Percentiles rank a stretch among this genome's conserved stretches.
phyloP scores from a whole-genome alignment of 1,284 basidiomycete genomes.

The Crocinoboletus sp. region DNA sequence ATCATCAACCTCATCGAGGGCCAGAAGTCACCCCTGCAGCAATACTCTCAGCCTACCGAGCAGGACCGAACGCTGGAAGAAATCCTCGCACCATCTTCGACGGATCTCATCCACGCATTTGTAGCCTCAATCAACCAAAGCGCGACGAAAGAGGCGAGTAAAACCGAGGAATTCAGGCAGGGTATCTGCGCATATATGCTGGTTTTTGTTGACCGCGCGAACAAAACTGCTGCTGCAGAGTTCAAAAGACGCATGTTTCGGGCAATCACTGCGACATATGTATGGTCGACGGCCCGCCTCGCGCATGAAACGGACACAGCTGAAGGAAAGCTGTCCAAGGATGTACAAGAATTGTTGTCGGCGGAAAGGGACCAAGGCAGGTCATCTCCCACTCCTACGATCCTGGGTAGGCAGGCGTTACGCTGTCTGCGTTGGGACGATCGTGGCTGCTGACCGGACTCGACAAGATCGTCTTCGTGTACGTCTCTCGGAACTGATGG shows the following conservation, averaged over 20 bases:
- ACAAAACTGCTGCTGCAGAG: slow-evolving; percentile 14
- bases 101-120: slow-evolving; percentile 20
- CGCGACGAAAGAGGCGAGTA: slow-evolving; percentile 18
- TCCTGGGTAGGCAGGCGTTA: slow-evolving; percentile 22
- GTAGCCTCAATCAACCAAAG: slow-evolving; percentile 16
- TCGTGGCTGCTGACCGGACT: slow-evolving; percentile 11
- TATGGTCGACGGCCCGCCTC: slow-evolving; percentile 28
- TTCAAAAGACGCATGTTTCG: slow-evolving; percentile 22
- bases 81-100: slow-evolving; percentile 16
- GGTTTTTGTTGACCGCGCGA: slow-evolving; percentile 12
- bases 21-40: slow-evolving; percentile 1
- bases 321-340: slow-evolving; percentile 15
- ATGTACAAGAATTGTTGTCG: slow-evolving; percentile 23
- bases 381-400: slow-evolving; percentile 26
- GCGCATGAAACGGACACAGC: slow-evolving; percentile 15
- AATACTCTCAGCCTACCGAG: background rate
- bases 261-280: slow-evolving; percentile 14
- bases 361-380: slow-evolving; percentile 39
- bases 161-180: slow-evolving; percentile 28
- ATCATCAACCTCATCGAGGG: background rate
- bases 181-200: slow-evolving; percentile 33
- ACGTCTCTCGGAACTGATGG: slow-evolving; percentile 26
- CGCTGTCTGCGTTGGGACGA: slow-evolving; percentile 1
- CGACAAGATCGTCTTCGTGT: slow-evolving; percentile 22
- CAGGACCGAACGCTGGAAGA: slow-evolving; percentile 22